Percentiles rank a stretch among this genome's conserved stretches.
Evolutionary conservation across 1,139 yeast species (phyloP).

Genomic region (Hanseniaspora sp.): DNA sequence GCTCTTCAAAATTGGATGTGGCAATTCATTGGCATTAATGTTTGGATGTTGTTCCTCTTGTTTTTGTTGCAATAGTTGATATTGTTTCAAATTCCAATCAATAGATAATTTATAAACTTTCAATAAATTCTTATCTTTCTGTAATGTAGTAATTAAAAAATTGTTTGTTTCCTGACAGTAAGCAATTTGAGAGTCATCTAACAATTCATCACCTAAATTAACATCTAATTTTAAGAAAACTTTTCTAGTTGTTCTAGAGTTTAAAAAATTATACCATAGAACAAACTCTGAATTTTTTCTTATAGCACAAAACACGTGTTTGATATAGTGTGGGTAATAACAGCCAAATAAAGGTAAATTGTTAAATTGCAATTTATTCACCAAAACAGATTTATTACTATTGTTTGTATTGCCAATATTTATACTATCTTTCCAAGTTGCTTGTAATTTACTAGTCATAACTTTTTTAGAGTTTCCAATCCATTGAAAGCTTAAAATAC

Average conservation of each 20-base stretch:
- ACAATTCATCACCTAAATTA: slow-evolving; percentile 26
- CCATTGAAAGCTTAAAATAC: slow-evolving; percentile 29
- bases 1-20: slow-evolving; percentile 27
- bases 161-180: slow-evolving; percentile 28
- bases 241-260: slow-evolving; percentile 30
- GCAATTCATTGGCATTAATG: slow-evolving; percentile 22
- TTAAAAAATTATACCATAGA: slow-evolving; percentile 32
- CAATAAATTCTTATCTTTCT: slow-evolving; percentile 23
- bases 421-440: slow-evolving; percentile 7
- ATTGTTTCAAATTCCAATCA: slow-evolving; percentile 25
- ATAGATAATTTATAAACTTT: slow-evolving; percentile 27
- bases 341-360: slow-evolving; percentile 28
- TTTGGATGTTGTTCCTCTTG: slow-evolving; percentile 16
- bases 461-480: slow-evolving; percentile 29
- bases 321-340: slow-evolving; percentile 30
- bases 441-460: slow-evolving; percentile 22
- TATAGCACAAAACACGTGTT: slow-evolving; percentile 29
- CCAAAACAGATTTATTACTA: slow-evolving; percentile 18
- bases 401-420: slow-evolving; percentile 16
- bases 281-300: slow-evolving; percentile 30
- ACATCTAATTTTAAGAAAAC: slow-evolving; percentile 26
- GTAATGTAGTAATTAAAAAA: slow-evolving; percentile 26
- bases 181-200: slow-evolving; percentile 27
- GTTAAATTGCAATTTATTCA: slow-evolving; percentile 17
- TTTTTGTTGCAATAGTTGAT: slow-evolving; percentile 13